Evolutionary conservation across 2,329 filamentous ascomycete genomes (phyloP), one percentile per base, ranked within the genome.

Genomic region (Verticillium zaregamsianum): DNA sequence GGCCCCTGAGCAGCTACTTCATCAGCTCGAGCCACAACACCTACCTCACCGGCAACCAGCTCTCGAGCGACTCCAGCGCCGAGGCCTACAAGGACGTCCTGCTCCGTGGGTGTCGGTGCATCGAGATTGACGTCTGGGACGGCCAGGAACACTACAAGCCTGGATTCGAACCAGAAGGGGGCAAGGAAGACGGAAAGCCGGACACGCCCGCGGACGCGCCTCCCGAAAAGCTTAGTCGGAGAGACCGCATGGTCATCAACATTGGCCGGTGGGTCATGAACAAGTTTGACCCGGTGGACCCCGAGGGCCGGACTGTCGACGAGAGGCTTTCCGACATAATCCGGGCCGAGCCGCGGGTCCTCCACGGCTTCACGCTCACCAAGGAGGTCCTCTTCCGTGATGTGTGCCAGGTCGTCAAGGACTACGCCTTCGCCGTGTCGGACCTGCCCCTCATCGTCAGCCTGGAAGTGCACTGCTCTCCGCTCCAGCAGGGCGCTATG

Each of bases 91-190:
- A 92, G 67, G 88, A 88, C 57, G 91, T 93, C 9, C 80, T 97
- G 60, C 85, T 92, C 67, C 87, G 91, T 59, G 93, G 92, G 3
- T 96, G 93, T 68, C 89, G 93, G 20, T 97, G 93, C 75, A 88
- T 97, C 63, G 93, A 97, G 77, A 91, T 97, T 63, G 93, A 97
- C 71, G 95, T 94, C 68, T 97, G 93, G 93, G 91, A 97, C 73
- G 93, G 93, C 49, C 86, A 89, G 62, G 89, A 93, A 69, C 92
- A 45, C 4, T 60, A 33, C 33, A 54, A 28, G 12, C 49, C 56
- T 8, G 60, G 54, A 15, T 11, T 54, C 33, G 33, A 35, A 35
- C 33, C 5, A 35, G 33, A 35, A 14, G 33, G 33, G 33, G 20
- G 4, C 55, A 55, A 31, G 3, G 12, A 25, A 31, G 56, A 54